Evolutionary conservation across 2,329 filamentous ascomycete species (phyloP).

Genomic region (Alternaria solani): DNA sequence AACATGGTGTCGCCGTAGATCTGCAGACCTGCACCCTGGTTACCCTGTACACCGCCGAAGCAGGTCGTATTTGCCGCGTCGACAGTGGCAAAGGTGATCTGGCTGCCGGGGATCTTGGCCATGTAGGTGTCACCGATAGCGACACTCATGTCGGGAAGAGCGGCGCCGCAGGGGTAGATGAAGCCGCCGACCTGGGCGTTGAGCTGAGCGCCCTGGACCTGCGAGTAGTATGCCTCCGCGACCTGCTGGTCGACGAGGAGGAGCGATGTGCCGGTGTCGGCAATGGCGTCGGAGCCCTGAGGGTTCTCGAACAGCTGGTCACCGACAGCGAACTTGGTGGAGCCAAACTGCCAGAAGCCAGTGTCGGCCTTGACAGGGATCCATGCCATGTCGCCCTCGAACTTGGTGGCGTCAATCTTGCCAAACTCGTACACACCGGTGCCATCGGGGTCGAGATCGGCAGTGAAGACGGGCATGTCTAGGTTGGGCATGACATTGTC

Average conservation of each 20-base stretch:
- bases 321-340: slow-evolving; percentile 65
- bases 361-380: slow-evolving; percentile 66
- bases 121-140: slow-evolving; percentile 66
- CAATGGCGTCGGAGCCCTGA: slow-evolving; percentile 54
- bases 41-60: slow-evolving; percentile 73
- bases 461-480: slow-evolving; percentile 73
- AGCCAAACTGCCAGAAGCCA: slow-evolving; percentile 75
- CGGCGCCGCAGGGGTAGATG: slow-evolving; percentile 54
- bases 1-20: slow-evolving; percentile 71
- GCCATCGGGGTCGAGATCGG: slow-evolving; percentile 67
- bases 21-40: slow-evolving; percentile 61
- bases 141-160: slow-evolving; percentile 58
- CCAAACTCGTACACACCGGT: slow-evolving; percentile 78
- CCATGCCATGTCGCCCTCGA: slow-evolving; percentile 69
- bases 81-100: slow-evolving; percentile 50
- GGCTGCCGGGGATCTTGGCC: slow-evolving; percentile 63
- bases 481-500: slow-evolving; percentile 71
- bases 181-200: slow-evolving; percentile 52
- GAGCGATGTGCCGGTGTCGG: slow-evolving; percentile 68
- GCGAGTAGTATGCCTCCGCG: slow-evolving; percentile 56
- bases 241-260: slow-evolving; percentile 66
- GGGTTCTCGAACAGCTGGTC: slow-evolving; percentile 64
- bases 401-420: slow-evolving; percentile 69
- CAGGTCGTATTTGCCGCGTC: slow-evolving; percentile 61
- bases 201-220: slow-evolving; percentile 51